These are phyloP conservation scores for Kwoniella dejecticola DNA, from an alignment of 768 basidiomycete genomes.

Conservation along the genomic window DNA sequence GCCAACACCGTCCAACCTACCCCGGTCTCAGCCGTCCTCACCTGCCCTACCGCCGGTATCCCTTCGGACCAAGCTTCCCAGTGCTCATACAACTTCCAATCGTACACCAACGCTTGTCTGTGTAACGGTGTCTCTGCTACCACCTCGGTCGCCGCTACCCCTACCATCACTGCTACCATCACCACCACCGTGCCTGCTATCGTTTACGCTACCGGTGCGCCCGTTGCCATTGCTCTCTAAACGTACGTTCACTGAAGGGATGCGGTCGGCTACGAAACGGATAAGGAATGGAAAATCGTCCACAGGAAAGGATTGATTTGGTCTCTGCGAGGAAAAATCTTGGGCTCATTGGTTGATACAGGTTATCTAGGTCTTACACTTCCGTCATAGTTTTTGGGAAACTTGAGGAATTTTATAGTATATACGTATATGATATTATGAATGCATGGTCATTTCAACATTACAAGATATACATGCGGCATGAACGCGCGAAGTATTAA, in stretches of 20 bases:
- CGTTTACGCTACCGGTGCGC: conserved; percentile 4
- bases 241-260: too few relatives aligned
- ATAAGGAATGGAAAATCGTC: too few relatives aligned
- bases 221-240: neutral
- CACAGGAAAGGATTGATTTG: too few relatives aligned
- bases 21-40: conserved; percentile 7
- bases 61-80: conserved; percentile 5
- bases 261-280: too few relatives aligned
- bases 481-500: too few relatives aligned
- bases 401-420: neutral
- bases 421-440: neutral
- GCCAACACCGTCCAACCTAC: conserved; percentile 4
- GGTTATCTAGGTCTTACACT: too few relatives aligned
- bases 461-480: too few relatives aligned
- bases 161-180: conserved; percentile 16
- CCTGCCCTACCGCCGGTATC: conserved; percentile 5
- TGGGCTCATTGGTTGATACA: too few relatives aligned
- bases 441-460: neutral
- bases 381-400: too few relatives aligned
- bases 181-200: conserved; percentile 15
- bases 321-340: too few relatives aligned
- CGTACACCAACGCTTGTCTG: conserved; percentile 12
- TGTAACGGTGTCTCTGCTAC: conserved; percentile 8
- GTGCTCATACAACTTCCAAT: conserved; percentile 2
- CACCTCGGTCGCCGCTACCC: conserved; percentile 6